phyloP scores from a whole-genome alignment of 345 rosid species.

The Mallotus nudiflorus region DNA sequence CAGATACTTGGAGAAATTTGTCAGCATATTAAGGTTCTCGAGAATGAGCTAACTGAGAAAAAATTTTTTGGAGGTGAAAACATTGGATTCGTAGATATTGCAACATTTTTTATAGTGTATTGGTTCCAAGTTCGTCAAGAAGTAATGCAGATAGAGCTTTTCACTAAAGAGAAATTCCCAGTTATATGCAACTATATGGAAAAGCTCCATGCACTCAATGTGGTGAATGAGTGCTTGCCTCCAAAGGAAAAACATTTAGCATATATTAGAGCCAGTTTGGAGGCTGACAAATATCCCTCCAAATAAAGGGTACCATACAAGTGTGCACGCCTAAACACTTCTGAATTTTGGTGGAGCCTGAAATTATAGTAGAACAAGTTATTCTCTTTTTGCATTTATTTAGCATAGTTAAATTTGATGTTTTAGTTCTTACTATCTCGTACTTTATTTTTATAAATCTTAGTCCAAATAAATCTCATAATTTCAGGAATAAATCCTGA shows the following conservation, averaged over 20 bases:
- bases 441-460: no score
- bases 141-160: neutral
- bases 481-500: no score
- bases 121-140: neutral
- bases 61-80: slow-evolving; percentile 20
- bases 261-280: neutral
- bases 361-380: no score
- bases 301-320: neutral
- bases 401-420: no score
- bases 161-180: slow-evolving; percentile 14
- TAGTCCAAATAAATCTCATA: no score
- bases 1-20: neutral
- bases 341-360: no score
- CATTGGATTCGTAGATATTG: slow-evolving; percentile 22
- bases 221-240: slow-evolving; percentile 10
- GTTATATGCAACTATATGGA: neutral
- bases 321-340: no score
- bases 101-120: neutral
- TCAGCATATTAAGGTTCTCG: slow-evolving; percentile 6
- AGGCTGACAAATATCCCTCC: neutral
- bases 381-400: no score
- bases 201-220: slow-evolving; percentile 10
- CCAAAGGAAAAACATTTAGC: slow-evolving; percentile 16
- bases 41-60: slow-evolving; percentile 12
- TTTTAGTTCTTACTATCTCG: no score